Percentiles rank a stretch among this genome's conserved stretches.
phyloP scores from a whole-genome alignment of 176 grass and related monocot species.

The Carex littledalei region DNA sequence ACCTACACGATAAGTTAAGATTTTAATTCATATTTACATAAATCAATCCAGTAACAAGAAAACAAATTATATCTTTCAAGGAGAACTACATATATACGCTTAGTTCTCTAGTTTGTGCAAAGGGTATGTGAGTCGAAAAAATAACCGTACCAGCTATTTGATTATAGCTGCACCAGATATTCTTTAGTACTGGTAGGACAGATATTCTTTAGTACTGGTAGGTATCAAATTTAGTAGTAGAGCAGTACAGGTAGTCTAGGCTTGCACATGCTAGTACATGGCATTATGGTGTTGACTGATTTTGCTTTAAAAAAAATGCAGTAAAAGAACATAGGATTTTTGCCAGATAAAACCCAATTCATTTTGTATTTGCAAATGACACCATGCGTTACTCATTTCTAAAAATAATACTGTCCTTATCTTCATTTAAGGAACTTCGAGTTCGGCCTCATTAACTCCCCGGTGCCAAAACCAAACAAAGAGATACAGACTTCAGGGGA shows the following conservation, averaged over 20 bases:
- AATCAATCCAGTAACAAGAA: too few species aligned
- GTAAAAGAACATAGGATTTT: background rate
- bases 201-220: background rate
- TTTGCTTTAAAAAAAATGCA: background rate
- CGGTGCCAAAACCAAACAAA: background rate
- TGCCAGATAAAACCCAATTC: background rate
- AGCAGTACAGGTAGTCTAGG: background rate
- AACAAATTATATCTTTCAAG: too few species aligned
- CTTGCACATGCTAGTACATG: background rate
- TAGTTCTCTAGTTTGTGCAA: too few species aligned
- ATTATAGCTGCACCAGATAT: background rate
- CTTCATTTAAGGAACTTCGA: background rate
- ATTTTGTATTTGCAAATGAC: background rate
- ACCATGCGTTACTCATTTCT: background rate
- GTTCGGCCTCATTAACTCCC: background rate
- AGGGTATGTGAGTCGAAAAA: background rate
- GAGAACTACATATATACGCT: too few species aligned
- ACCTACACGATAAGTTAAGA: conserved; percentile 43
- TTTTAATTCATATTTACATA: too few species aligned
- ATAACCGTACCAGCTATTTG: background rate
- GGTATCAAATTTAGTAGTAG: background rate
- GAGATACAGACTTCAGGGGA: background rate
- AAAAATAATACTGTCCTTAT: background rate
- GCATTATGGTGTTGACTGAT: background rate
- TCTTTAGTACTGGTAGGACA: background rate